Evolutionary conservation across 495 filamentous ascomycete species (phyloP).

Genomic region (Schizothecium vesticola): DNA sequence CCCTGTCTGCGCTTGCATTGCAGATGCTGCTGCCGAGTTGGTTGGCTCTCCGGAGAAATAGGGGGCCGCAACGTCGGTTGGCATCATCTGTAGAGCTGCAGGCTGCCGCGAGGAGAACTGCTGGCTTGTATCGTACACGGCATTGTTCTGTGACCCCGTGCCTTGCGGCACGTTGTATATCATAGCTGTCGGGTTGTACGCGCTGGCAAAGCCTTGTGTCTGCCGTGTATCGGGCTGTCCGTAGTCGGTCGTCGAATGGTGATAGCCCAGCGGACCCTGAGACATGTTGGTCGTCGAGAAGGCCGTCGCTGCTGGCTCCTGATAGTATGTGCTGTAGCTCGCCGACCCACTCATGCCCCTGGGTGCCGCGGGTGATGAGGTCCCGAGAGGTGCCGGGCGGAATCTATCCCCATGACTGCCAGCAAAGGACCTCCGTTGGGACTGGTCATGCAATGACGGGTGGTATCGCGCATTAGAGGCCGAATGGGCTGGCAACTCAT

Average conservation of each 20-base stretch:
- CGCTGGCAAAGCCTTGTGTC: slow-evolving; percentile 40
- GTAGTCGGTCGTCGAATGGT: slow-evolving; percentile 41
- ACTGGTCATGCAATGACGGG: slow-evolving; percentile 35
- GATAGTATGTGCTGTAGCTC: slow-evolving; percentile 53
- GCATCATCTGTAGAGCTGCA: slow-evolving; percentile 75
- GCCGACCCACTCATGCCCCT: slow-evolving; percentile 41
- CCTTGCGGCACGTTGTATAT: slow-evolving; percentile 77
- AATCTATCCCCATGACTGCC: slow-evolving; percentile 44
- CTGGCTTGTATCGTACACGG: slow-evolving; percentile 71
- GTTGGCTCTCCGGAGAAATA: slow-evolving; percentile 75
- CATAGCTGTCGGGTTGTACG: slow-evolving; percentile 54
- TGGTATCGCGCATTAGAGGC: slow-evolving; percentile 41
- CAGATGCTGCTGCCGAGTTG: slow-evolving; percentile 53
- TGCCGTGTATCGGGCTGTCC: slow-evolving; percentile 46
- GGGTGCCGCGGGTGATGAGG: slow-evolving; percentile 35
- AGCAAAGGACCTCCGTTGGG: slow-evolving; percentile 38
- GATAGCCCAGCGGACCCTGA: slow-evolving; percentile 48
- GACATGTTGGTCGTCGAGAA: slow-evolving; percentile 46
- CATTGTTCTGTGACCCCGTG: slow-evolving; percentile 49
- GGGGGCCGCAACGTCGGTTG: slow-evolving; percentile 59
- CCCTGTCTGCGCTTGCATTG: slow-evolving; percentile 33
- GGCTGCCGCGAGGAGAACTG: slow-evolving; percentile 75
- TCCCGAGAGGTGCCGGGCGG: slow-evolving; percentile 40
- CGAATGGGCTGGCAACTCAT: slow-evolving; percentile 52
- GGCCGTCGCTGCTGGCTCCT: slow-evolving; percentile 41